Conservation (phyloP, 1,284 basidiomycete genomes). For the Coriolopsis trogii region DNA sequence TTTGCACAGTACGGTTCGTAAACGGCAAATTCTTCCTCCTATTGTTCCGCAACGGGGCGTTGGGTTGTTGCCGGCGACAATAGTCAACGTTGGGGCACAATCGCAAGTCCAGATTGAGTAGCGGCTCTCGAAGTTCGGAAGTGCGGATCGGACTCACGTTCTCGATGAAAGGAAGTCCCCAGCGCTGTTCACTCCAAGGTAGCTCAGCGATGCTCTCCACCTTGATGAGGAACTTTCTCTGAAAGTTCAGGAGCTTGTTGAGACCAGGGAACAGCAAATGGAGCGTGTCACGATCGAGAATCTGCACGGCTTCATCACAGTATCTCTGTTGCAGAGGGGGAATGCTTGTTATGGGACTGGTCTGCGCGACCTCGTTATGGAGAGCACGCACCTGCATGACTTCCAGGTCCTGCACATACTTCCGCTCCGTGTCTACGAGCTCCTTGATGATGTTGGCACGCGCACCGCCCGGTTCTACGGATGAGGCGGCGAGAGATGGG, state of each 20-base stretch:
- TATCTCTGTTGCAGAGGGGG: constrained; percentile 61
- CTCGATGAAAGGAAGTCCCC: constrained; percentile 84
- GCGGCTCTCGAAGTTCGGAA: constrained; percentile 25
- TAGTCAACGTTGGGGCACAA: constrained; percentile 37
- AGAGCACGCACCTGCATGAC: constrained; percentile 81
- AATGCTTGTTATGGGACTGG: constrained; percentile 18
- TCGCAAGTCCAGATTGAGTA: constrained; percentile 39
- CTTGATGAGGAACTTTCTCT: constrained; percentile 94
- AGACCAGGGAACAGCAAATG: constrained; percentile 96
- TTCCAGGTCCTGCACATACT: constrained; percentile 98
- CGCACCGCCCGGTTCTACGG: constrained; percentile 44
- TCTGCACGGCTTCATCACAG: constrained; percentile 76
- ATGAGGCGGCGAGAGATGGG: constrained; percentile 26
- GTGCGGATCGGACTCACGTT: constrained; percentile 59
- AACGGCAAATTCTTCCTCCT: constrained; percentile 93
- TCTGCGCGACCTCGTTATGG: constrained; percentile 10
- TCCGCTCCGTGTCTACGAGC: constrained; percentile 93
- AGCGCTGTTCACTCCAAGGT: constrained; percentile 86
- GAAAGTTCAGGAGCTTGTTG: constrained; percentile 95
- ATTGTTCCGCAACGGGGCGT: constrained; percentile 45
- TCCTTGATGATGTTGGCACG: constrained; percentile 77
- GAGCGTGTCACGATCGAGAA: constrained; percentile 93
- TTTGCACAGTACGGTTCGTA: constrained; percentile 99
- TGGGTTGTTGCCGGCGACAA: constrained; percentile 36
- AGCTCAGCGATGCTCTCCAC: constrained; percentile 86